phyloP scores from a whole-genome alignment of 345 rosid genomes.

The Populus euphratica region DNA sequence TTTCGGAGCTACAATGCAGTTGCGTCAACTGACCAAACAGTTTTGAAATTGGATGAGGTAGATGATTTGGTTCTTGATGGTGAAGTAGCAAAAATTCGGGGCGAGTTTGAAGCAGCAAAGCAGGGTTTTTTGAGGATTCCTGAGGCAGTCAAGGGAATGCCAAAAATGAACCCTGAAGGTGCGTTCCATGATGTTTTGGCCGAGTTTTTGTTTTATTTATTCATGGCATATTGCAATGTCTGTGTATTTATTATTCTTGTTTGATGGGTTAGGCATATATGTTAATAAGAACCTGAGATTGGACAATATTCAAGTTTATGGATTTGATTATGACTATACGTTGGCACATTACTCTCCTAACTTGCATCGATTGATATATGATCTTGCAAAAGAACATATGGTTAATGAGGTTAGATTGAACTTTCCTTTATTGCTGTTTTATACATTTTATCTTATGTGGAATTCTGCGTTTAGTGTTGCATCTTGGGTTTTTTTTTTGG shows the following conservation, averaged over 20 bases:
- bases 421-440: not conserved
- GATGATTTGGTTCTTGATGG: conserved; percentile 23
- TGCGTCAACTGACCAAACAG: conserved; percentile 28
- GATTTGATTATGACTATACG: conserved; percentile 93
- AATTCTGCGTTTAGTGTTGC: not conserved
- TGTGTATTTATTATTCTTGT: not conserved
- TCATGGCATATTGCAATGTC: not conserved
- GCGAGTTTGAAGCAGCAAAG: conserved; percentile 62
- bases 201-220: not conserved
- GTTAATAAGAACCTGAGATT: conserved; percentile 84
- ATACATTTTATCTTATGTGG: not conserved
- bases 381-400: conserved; percentile 88
- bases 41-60: conserved; percentile 38
- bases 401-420: conserved; percentile 70
- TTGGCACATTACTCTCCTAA: conserved; percentile 81
- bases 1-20: conserved; percentile 30
- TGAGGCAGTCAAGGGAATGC: conserved; percentile 52
- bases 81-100: conserved; percentile 54
- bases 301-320: conserved; percentile 83
- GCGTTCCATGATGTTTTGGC: not conserved
- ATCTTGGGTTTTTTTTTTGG: conserved; percentile 22
- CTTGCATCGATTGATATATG: conserved; percentile 84
- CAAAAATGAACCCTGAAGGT: conserved; percentile 93
- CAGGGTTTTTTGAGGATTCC: conserved; percentile 74
- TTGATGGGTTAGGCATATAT: conserved; percentile 53